phyloP scores from a whole-genome alignment of 2,329 filamentous ascomycete species.

The Metarhizium robertsii region DNA sequence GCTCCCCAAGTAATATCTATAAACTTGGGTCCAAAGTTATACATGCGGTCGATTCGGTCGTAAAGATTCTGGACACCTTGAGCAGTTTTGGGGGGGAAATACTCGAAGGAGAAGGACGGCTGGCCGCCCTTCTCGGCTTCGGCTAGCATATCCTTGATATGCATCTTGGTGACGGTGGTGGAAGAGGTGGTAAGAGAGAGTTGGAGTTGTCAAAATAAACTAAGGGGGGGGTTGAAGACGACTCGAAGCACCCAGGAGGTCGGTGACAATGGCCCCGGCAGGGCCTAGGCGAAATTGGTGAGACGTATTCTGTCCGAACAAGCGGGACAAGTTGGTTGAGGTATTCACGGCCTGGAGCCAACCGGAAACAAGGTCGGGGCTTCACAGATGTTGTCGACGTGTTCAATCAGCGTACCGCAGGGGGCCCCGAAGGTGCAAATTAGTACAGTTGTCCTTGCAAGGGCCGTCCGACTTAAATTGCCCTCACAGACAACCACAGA shows the following conservation, averaged over 20 bases:
- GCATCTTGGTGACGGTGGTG: conserved; percentile 54
- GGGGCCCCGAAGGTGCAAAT: not conserved
- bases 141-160: conserved; percentile 85
- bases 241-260: not conserved
- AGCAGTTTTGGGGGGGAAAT: conserved; percentile 96
- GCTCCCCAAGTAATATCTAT: conserved; percentile 99
- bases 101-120: conserved; percentile 97
- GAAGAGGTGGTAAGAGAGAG: not conserved
- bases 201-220: not conserved
- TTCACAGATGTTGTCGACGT: not conserved
- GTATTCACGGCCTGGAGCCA: not conserved
- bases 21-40: conserved; percentile 85
- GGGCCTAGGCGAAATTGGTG: not conserved
- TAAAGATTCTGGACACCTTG: conserved; percentile 98
- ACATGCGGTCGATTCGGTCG: conserved; percentile 99
- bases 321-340: not conserved
- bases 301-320: not conserved
- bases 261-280: not conserved
- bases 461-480: not conserved
- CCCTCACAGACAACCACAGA: not conserved
- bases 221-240: not conserved
- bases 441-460: not conserved
- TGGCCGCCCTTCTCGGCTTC: conserved; percentile 70
- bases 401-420: not conserved
- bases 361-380: not conserved